Evolutionary conservation across 805 yeast genomes (phyloP).

Genomic region (Ogataea naganishii): DNA sequence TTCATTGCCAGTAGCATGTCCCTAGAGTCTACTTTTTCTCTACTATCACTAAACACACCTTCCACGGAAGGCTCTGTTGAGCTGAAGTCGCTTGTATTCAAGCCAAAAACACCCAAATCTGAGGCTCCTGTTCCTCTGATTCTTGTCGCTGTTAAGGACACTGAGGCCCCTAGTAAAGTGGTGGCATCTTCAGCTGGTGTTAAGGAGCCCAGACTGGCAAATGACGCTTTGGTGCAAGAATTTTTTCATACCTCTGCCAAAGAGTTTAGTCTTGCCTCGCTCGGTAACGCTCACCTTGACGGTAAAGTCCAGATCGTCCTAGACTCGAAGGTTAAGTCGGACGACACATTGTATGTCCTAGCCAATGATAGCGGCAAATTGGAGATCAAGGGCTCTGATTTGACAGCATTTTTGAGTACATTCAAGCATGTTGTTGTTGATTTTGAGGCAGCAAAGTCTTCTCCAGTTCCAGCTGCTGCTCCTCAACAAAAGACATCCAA

Average conservation of each 20-base stretch:
- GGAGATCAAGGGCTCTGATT: constrained; percentile 35
- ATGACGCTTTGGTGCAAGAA: constrained; percentile 65
- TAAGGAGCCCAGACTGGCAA: constrained; percentile 85
- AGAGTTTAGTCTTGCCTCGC: constrained; percentile 52
- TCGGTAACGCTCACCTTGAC: constrained; percentile 34
- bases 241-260: constrained; percentile 50
- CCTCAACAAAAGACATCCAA: constrained; percentile 16
- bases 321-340: constrained; percentile 41
- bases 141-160: constrained; percentile 64
- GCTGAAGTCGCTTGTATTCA: constrained; percentile 75
- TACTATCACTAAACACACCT: constrained; percentile 52
- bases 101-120: constrained; percentile 83
- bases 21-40: constrained; percentile 58
- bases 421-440: constrained; percentile 49
- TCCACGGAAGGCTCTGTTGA: constrained; percentile 40
- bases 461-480: constrained; percentile 16
- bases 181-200: constrained; percentile 61
- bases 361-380: constrained; percentile 47
- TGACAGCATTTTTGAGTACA: constrained; percentile 40
- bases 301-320: constrained; percentile 53
- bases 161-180: constrained; percentile 57
- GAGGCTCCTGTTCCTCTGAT: constrained; percentile 73
- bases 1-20: constrained; percentile 48
- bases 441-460: constrained; percentile 26
- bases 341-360: constrained; percentile 29